Percentiles rank a stretch among this genome's conserved stretches.
phyloP scores from a whole-genome alignment of 768 basidiomycete species.

The Lactifluus rugatus region DNA sequence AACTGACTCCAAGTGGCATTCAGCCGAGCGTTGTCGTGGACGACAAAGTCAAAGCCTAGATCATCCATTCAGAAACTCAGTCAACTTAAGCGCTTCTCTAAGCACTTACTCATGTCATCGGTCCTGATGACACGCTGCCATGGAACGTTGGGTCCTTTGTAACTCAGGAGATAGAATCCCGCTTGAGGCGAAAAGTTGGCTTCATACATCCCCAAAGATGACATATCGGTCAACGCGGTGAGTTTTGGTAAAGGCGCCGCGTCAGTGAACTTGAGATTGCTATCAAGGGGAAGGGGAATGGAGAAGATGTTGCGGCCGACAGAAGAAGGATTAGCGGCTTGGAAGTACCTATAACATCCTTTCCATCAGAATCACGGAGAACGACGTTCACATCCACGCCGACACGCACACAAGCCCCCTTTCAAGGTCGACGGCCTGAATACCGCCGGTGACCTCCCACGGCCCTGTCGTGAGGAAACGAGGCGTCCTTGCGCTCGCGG shows the following conservation, averaged over 20 bases:
- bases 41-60: conserved; percentile 51
- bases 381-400: neutral
- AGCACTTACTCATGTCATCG: conserved; percentile 31
- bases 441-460: conserved; percentile 81
- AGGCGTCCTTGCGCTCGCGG: conserved; percentile 58
- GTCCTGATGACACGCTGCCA: conserved; percentile 74
- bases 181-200: conserved; percentile 77
- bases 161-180: conserved; percentile 74
- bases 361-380: conserved; percentile 1
- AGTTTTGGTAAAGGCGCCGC: conserved; percentile 28
- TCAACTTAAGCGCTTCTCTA: no score
- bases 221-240: conserved; percentile 43
- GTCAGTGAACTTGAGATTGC: conserved; percentile 21
- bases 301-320: conserved; percentile 80
- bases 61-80: neutral
- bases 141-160: conserved; percentile 74
- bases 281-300: conserved; percentile 52
- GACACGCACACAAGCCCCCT: conserved; percentile 61
- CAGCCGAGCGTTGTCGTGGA: conserved; percentile 64
- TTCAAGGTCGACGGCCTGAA: conserved; percentile 60
- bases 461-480: conserved; percentile 76
- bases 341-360: conserved; percentile 58
- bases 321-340: conserved; percentile 74
- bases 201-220: conserved; percentile 46
- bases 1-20: conserved; percentile 56